Evolutionary conservation across 306 rosid species (phyloP).

Genomic region (Dalbergia cultrata): DNA sequence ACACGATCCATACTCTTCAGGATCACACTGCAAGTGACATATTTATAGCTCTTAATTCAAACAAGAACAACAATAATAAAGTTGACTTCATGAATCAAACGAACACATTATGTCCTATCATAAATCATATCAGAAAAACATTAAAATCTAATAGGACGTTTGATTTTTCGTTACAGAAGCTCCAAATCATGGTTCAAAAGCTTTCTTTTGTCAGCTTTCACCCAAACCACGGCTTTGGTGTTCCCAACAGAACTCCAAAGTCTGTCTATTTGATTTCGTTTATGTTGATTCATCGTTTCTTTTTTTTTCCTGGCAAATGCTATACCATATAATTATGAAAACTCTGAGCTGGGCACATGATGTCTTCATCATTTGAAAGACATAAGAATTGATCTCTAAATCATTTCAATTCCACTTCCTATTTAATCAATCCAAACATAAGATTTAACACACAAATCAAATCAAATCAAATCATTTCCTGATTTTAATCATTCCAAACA

Average conservation of each 20-base stretch:
- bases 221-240: too few species aligned
- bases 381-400: too few species aligned
- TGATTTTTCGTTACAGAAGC: too few species aligned
- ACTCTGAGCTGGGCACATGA: not conserved
- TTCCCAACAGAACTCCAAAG: not conserved
- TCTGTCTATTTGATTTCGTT: not conserved
- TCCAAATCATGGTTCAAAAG: too few species aligned
- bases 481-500: too few species aligned
- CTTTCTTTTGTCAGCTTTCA: too few species aligned
- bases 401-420: too few species aligned
- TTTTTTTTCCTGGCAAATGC: not conserved
- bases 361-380: not conserved
- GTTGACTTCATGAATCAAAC: not conserved
- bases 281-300: not conserved
- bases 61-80: not conserved
- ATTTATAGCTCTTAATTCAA: constrained; percentile 29
- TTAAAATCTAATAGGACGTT: not conserved
- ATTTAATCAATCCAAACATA: too few species aligned
- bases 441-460: too few species aligned
- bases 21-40: constrained; percentile 82
- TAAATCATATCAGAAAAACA: not conserved
- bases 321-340: not conserved
- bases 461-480: too few species aligned
- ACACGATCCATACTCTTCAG: constrained; percentile 73
- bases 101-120: not conserved